These are phyloP conservation scores for Blastomyces percursus DNA, from an alignment of 2,329 filamentous ascomycete species.

Conservation along the genomic window DNA sequence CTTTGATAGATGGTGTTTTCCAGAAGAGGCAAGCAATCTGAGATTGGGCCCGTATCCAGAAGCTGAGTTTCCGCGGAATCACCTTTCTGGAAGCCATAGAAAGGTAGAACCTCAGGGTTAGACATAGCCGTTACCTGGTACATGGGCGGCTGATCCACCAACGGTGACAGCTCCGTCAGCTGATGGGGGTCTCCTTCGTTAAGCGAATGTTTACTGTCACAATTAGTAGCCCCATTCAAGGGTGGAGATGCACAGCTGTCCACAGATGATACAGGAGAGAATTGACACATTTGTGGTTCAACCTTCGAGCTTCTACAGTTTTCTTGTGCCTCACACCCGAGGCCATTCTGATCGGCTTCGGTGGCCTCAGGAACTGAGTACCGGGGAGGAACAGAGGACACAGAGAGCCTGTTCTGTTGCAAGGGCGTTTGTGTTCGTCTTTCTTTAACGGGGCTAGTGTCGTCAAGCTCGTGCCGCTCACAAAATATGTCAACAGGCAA, in stretches of 20 bases:
- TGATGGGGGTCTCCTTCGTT: background rate
- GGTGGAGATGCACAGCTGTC: background rate
- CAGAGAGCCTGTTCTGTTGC: background rate
- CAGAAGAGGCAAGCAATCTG: no score
- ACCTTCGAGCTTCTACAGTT: background rate
- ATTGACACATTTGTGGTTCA: background rate
- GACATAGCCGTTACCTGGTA: no score
- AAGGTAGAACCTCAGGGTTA: background rate
- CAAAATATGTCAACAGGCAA: background rate
- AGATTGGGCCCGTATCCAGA: background rate
- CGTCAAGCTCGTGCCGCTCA: background rate
- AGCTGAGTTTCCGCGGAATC: background rate
- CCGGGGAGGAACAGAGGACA: background rate
- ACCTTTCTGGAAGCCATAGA: background rate
- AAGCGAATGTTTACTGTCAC: background rate
- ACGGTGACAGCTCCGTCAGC: background rate
- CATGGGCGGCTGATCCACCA: background rate
- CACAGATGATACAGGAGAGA: background rate
- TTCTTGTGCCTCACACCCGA: background rate
- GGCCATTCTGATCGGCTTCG: background rate
- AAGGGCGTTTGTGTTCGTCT: background rate
- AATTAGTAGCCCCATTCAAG: background rate
- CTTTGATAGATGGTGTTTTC: background rate
- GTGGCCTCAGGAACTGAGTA: background rate
- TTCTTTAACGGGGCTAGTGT: background rate